These are phyloP conservation scores for Echinosophora koreensis DNA, from an alignment of 306 rosid species.

Conservation along the genomic window DNA sequence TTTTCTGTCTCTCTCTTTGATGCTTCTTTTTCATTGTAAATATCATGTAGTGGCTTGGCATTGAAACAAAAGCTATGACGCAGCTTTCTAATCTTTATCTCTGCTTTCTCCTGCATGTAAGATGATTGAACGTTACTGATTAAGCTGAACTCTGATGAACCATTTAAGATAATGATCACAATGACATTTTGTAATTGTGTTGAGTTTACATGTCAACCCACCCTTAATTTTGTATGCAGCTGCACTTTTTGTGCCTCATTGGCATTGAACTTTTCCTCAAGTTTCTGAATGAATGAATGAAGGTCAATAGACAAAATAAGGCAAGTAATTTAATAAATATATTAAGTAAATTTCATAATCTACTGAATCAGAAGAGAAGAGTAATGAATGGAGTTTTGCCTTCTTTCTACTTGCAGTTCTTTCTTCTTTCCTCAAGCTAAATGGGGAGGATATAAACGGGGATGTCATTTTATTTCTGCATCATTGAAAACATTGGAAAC, in stretches of 20 bases:
- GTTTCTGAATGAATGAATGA: conserved; percentile 57
- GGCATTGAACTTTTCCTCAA: conserved; percentile 66
- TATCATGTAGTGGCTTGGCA: conserved; percentile 68
- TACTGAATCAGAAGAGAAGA: conserved; percentile 1
- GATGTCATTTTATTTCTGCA: conserved; percentile 67
- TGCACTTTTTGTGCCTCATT: conserved; percentile 58
- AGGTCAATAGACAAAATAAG: conserved; percentile 3
- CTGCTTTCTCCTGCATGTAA: conserved; percentile 66
- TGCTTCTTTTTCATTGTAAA: conserved; percentile 61
- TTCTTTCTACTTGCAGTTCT: conserved; percentile 70
- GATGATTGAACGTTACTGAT: not conserved
- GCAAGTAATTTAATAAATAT: not conserved
- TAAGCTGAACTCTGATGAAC: not conserved
- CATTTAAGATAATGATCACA: not conserved
- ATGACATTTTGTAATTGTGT: not conserved
- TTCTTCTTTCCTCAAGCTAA: conserved; percentile 72
- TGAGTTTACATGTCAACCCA: conserved; percentile 19
- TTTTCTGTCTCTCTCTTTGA: conserved; percentile 47
- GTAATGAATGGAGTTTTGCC: conserved; percentile 54
- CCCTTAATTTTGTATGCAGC: conserved; percentile 63
- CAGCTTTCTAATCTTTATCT: conserved; percentile 60
- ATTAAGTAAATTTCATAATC: not conserved
- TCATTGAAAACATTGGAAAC: conserved; percentile 56
- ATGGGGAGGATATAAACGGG: conserved; percentile 65
- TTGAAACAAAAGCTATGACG: conserved; percentile 72